Evolutionary conservation across 2,329 filamentous ascomycete species (phyloP).

Genomic region (Sporothrix inflata): DNA sequence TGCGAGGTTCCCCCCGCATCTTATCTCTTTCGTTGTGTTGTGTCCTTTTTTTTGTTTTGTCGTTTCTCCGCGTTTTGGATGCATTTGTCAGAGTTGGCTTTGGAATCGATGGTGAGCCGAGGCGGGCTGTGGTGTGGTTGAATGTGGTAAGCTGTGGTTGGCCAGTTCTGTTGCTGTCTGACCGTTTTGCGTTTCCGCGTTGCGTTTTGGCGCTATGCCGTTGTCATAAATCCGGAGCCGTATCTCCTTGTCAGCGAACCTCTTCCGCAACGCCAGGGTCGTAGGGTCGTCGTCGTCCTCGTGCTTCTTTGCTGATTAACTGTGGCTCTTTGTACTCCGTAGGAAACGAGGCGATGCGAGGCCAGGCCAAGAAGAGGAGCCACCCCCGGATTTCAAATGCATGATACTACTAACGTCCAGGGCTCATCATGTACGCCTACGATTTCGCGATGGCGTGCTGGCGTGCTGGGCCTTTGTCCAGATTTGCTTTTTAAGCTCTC

Average conservation of each 20-base stretch:
- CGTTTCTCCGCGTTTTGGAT: background rate
- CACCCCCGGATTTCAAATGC: conserved; percentile 21
- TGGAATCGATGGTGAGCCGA: conserved; percentile 6
- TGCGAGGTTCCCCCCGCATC: background rate
- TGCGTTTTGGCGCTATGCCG: background rate
- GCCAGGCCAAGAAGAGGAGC: background rate
- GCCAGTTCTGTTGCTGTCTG: background rate
- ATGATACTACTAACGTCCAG: background rate
- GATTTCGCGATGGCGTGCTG: conserved; percentile 15
- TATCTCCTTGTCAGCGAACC: background rate
- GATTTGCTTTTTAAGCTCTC: conserved; percentile 6
- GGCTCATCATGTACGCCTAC: background rate
- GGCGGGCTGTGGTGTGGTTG: background rate
- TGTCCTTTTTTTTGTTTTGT: background rate
- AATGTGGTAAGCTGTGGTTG: too few relatives aligned
- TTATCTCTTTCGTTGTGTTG: background rate
- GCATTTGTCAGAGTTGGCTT: conserved; percentile 10
- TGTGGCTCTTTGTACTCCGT: background rate
- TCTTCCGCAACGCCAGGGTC: background rate
- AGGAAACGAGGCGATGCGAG: background rate
- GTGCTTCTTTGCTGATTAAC: background rate
- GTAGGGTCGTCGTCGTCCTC: too few relatives aligned
- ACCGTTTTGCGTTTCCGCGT: background rate
- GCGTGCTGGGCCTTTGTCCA: background rate
- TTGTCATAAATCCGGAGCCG: conserved; percentile 12